phyloP scores from a whole-genome alignment of 192 early-diverging fungal genomes.

The Podila clonocystis region DNA sequence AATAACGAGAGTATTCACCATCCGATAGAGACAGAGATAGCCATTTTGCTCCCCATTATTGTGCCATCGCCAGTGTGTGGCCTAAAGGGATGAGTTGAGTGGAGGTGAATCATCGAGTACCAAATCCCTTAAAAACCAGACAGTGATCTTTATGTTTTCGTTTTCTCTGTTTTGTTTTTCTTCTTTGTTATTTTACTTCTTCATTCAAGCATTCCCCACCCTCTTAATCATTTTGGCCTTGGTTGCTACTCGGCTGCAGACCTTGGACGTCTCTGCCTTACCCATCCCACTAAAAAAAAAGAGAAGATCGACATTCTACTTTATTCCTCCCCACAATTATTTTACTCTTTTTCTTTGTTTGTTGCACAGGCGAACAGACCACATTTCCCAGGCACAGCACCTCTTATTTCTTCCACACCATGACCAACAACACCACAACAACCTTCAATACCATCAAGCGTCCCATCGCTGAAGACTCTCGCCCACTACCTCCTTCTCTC shows the following conservation, averaged over 20 bases:
- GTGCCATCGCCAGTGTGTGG: no score
- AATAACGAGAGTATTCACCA: no score
- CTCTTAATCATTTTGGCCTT: neutral
- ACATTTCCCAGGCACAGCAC: neutral
- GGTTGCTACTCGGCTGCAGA: neutral
- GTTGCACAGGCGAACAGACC: conserved; percentile 46
- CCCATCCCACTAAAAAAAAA: neutral
- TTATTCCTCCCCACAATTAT: neutral
- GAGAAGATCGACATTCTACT: neutral
- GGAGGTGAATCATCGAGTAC: no score
- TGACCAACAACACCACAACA: neutral
- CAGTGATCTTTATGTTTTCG: neutral
- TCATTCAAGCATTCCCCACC: neutral
- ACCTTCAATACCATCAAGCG: conserved; percentile 7
- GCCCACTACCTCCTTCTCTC: neutral
- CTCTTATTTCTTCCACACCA: neutral
- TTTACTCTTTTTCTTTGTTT: conserved; percentile 2
- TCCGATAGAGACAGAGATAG: no score
- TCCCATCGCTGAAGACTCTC: neutral
- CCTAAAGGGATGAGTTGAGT: no score
- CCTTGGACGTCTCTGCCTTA: neutral
- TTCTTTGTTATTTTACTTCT: neutral
- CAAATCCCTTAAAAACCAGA: no score
- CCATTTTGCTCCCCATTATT: no score
- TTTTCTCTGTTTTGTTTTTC: conserved; percentile 3